Evolutionary conservation across 371 early-diverging fungal species (phyloP).

Genomic region (Mucor velutinosus): DNA sequence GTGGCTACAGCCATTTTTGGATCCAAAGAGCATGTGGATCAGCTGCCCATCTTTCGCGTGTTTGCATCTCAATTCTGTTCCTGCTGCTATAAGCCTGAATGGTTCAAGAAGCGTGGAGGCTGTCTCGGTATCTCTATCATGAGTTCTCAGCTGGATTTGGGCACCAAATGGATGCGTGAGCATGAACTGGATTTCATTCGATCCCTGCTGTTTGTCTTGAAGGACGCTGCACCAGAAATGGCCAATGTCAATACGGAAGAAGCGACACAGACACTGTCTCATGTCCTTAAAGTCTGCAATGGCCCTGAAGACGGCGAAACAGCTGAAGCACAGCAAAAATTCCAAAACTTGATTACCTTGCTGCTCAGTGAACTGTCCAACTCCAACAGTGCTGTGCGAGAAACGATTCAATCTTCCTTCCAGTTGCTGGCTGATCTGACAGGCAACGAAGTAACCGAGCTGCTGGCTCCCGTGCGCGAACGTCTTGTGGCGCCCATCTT

Average conservation of each 20-base stretch:
- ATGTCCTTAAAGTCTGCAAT: constrained; percentile 84
- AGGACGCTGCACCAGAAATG: constrained; percentile 87
- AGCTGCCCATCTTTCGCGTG: constrained; percentile 74
- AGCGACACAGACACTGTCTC: constrained; percentile 75
- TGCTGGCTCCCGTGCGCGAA: constrained; percentile 85
- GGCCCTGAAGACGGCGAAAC: constrained; percentile 65
- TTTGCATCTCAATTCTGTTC: constrained; percentile 82
- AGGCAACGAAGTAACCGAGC: constrained; percentile 78
- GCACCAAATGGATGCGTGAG: constrained; percentile 87
- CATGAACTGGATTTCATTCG: constrained; percentile 93
- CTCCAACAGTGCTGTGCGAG: constrained; percentile 87
- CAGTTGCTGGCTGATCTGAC: constrained; percentile 80
- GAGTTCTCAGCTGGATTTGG: constrained; percentile 81
- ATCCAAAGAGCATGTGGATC: constrained; percentile 62
- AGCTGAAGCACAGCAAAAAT: constrained; percentile 60
- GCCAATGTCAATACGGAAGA: constrained; percentile 75
- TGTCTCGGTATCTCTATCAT: constrained; percentile 87
- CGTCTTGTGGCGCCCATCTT: constrained; percentile 93
- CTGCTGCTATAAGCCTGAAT: constrained; percentile 85
- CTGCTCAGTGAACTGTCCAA: constrained; percentile 92
- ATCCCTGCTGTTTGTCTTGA: constrained; percentile 90
- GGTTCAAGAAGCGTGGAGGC: constrained; percentile 87
- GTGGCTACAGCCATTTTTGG: constrained; percentile 62
- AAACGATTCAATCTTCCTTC: constrained; percentile 84
- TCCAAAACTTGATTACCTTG: constrained; percentile 75